Base-by-base conservation (phyloP, 768 basidiomycete species). In the Pulveroboletus sp. region DNA sequence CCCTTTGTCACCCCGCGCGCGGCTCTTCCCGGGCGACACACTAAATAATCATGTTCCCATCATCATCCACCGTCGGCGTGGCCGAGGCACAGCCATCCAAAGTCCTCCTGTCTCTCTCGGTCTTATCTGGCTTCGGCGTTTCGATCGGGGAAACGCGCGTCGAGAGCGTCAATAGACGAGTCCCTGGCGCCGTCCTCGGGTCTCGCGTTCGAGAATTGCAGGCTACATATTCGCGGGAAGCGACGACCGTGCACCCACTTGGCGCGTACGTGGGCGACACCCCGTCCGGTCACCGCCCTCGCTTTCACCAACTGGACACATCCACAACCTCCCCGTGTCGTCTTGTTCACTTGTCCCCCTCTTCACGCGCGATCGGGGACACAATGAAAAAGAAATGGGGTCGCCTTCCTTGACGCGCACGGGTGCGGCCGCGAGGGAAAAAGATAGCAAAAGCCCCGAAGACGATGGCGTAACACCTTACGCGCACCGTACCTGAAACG, bases 221-320 rank as follows among this genome's bases (percentile, higher is more conserved):
- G 38, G 17, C 26, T 42, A 31, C 24, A 58, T 57, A 60, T 46
- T 58, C 58, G 58, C 57, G 58, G 57, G 58, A 58, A 46, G 44
- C 46, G 36, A 15, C 6, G 17, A 12, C 35, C 39, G 15, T 41
- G 30, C 39, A 38, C n/a, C 24, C 26, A 35, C 24, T 15, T 3
- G 12, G 18, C 17, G 15, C 26, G 9, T 21, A 30, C 24, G 3
- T 37, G 2, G 21, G 12, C 24, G 24, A 17, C 42, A 6, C 38
- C 17, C 8, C 30, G 39, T 39, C 46, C 39, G 24, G 35, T 47
- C 36, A 18, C 24, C n/a, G 38, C 38, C 28, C 21, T 21, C 21
- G 21, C 3, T 15, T n/a, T 14, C 12, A 18, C 37, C 31, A 44
- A 47, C 35, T 15, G 15, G 27, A 47, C 50, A 46, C 41, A 17